phyloP scores from a whole-genome alignment of 306 rosid species.

The Quercus wislizeni region DNA sequence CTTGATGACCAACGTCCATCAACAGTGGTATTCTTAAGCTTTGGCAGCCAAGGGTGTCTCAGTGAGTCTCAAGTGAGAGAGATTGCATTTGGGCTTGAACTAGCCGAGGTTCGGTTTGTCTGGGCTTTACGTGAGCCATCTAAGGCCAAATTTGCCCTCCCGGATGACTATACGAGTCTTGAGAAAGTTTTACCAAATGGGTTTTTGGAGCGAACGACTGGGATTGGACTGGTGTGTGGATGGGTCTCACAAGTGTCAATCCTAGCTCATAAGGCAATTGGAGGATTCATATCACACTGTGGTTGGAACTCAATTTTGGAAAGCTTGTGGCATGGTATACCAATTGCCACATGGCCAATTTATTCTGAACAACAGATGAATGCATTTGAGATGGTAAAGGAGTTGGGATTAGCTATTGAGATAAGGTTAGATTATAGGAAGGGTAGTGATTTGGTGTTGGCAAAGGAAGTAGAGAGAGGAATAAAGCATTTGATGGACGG shows the following conservation, averaged over 20 bases:
- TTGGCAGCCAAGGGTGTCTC: conserved; percentile 41
- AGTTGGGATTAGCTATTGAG: conserved; percentile 53
- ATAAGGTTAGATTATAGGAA: conserved; percentile 44
- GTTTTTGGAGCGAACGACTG: conserved; percentile 36
- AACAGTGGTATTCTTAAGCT: conserved; percentile 38
- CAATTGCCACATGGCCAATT: conserved; percentile 68
- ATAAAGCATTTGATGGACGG: conserved; percentile 31
- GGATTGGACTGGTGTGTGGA: conserved; percentile 48
- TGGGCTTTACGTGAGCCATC: conserved; percentile 53
- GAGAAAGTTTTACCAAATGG: conserved; percentile 32
- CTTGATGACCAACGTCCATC: conserved; percentile 20
- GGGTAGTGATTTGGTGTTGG: conserved; percentile 35
- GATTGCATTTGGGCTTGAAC: conserved; percentile 41
- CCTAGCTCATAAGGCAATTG: conserved; percentile 37
- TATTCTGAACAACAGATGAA: conserved; percentile 57
- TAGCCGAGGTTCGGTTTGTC: conserved; percentile 29
- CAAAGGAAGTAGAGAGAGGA: conserved; percentile 33
- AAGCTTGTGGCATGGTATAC: conserved; percentile 62
- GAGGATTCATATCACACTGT: conserved; percentile 64
- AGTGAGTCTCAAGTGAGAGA: conserved; percentile 21
- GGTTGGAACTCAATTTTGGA: conserved; percentile 72
- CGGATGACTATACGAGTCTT: not conserved
- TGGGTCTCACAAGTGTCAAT: conserved; percentile 55
- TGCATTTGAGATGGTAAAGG: conserved; percentile 66
- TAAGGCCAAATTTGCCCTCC: conserved; percentile 28